Percentiles rank a stretch among this genome's conserved stretches.
Conservation (phyloP, 2,329 filamentous ascomycete species). For the Allantophomopsis cytisporea region DNA sequence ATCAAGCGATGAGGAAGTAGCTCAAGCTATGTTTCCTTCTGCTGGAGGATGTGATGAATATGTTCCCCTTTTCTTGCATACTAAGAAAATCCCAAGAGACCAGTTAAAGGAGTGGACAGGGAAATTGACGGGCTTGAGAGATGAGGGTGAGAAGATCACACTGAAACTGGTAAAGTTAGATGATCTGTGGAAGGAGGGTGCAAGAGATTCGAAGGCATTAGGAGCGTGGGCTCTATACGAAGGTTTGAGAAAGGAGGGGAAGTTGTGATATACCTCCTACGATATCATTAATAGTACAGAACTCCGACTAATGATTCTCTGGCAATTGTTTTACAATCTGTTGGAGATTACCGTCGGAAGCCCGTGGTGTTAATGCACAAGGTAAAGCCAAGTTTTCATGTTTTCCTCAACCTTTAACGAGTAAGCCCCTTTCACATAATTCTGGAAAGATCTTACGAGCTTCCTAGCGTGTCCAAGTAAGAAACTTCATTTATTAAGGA, state of each 20-base stretch:
- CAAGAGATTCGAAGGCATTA: constrained; percentile 44
- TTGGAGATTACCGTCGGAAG: too few species aligned
- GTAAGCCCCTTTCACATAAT: too few species aligned
- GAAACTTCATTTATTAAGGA: too few species aligned
- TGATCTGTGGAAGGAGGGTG: constrained; percentile 43
- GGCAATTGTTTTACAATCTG: too few species aligned
- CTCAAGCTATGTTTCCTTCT: constrained; percentile 39
- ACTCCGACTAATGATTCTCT: too few species aligned
- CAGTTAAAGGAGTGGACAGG: constrained; percentile 41
- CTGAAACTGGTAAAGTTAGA: constrained; percentile 41
- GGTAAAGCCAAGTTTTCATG: too few species aligned
- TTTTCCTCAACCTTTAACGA: too few species aligned
- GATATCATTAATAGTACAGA: too few species aligned
- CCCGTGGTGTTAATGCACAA: too few species aligned
- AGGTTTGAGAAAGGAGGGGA: constrained; percentile 33
- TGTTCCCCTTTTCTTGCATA: constrained; percentile 42
- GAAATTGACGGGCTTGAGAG: constrained; percentile 40
- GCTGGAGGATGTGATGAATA: constrained; percentile 47
- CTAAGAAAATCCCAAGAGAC: constrained; percentile 33
- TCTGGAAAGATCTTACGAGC: too few species aligned
- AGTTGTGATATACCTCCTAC: constrained; percentile 14
- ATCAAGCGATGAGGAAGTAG: constrained; percentile 18
- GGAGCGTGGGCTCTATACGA: constrained; percentile 45
- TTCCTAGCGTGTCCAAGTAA: too few species aligned
- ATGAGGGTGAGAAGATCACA: constrained; percentile 47